Evolutionary conservation across 2,329 filamentous ascomycete species (phyloP).

Genomic region (Botrytis aclada): DNA sequence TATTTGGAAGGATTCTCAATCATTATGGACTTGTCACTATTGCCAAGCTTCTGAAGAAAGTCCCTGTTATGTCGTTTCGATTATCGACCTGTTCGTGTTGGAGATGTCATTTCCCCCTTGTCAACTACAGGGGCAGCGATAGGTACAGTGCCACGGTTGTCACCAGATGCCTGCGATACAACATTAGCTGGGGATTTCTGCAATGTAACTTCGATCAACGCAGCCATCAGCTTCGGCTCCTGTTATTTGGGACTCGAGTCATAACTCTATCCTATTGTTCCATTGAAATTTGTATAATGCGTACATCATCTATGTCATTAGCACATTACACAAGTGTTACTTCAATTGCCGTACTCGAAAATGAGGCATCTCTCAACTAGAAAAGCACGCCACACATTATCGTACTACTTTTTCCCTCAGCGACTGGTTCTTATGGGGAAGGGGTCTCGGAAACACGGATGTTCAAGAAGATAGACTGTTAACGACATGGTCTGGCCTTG

Average conservation of each 20-base stretch:
- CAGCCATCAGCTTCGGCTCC: background rate
- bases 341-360: background rate
- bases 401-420: background rate
- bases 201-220: background rate
- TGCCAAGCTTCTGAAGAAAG: background rate
- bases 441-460: background rate
- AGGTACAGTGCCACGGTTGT: background rate
- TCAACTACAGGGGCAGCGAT: background rate
- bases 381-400: background rate
- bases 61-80: background rate
- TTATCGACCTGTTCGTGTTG: background rate
- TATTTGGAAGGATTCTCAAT: background rate
- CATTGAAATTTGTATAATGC: background rate
- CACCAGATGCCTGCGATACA: background rate
- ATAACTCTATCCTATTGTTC: background rate
- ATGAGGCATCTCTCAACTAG: background rate
- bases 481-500: background rate
- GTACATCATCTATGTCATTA: background rate
- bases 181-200: background rate
- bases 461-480: background rate
- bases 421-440: no score
- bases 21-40: background rate
- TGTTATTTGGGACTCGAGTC: background rate
- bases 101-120: background rate
- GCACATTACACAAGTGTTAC: background rate